Base-by-base conservation (phyloP, 805 yeast genomes). In the Pichia kluyveri region DNA sequence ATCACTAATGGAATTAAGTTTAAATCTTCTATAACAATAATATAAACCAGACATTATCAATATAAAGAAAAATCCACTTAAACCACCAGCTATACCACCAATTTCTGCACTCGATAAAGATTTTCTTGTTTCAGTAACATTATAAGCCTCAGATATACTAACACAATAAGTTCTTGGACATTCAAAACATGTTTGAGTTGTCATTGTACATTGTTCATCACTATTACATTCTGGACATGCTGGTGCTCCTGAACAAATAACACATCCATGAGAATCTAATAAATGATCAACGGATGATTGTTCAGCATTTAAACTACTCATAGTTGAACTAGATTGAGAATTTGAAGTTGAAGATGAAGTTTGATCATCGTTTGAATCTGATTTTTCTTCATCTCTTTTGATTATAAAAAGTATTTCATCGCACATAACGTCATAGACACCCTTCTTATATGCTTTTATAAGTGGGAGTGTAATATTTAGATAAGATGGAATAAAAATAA, bases 51-150 rank as follows among this genome's bases (percentile, higher is more conserved):
- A 55, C 1, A 69, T 54, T 11, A 65, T 58, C 1, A 71, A 57
- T 5, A 75, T 50, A 1, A 77, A 55, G 1, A 67, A 70, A 17
- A 84, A 82, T 18, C 86, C 90, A 2, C 80, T 74, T 1, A 82
- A 80, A 27, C 89, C 90, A 23, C 89, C 91, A 0, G 82, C 85
- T 19, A 83, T 73, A 8, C 81, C 86, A 7, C 87, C 83, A 18
- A 71, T 62, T 43, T 70, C 60, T 10, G 67, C 59, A 23, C 56
- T 41, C 36, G 40, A 46, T 15, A 51, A 34, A 1, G 51, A n/a
- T 18, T 57, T n/a, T n/a, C n/a, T 51, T 7, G 59, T 45, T 19
- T 49, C 42, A 7, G 41, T 30, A 2, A 63, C 50, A 5, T 61
- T 52, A 8, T 54, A 26, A 7, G 52, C 18, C 2, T 60, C 46